Evolutionary conservation across 371 early-diverging fungal genomes (phyloP).

Genomic region (Smittium culicis): DNA sequence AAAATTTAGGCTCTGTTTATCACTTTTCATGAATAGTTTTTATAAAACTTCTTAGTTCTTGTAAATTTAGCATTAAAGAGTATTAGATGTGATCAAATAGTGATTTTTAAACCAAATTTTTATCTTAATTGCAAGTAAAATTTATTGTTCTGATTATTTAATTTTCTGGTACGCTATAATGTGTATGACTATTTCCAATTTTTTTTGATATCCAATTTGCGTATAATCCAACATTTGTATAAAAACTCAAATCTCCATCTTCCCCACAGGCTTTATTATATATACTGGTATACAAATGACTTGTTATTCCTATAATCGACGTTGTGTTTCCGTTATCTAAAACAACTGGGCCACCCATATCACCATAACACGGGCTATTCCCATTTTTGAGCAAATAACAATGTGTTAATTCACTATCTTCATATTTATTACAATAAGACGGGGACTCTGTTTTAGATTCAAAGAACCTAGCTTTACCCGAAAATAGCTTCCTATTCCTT

Average conservation of each 20-base stretch:
- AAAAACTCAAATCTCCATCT: not conserved
- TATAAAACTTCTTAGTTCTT: too few species aligned
- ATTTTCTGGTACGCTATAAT: too few species aligned
- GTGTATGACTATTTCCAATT: not conserved
- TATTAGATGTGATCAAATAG: too few species aligned
- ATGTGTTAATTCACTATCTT: not conserved
- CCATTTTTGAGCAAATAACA: not conserved
- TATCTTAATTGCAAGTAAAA: too few species aligned
- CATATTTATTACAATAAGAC: not conserved
- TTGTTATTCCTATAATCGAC: not conserved
- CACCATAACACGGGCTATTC: not conserved
- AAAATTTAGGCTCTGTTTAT: too few species aligned
- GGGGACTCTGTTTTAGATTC: too few species aligned
- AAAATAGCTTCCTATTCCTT: too few species aligned
- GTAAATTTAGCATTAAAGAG: too few species aligned
- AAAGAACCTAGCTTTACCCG: too few species aligned
- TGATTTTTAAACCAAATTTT: too few species aligned
- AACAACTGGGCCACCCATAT: not conserved
- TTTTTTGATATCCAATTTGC: not conserved
- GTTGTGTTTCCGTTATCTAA: not conserved
- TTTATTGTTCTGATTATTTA: too few species aligned
- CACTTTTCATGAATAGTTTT: too few species aligned
- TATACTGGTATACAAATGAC: not conserved
- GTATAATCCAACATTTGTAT: not conserved
- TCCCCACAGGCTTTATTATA: not conserved